phyloP scores from a whole-genome alignment of 106 monocot species.

The Dactylorhiza incarnata region DNA sequence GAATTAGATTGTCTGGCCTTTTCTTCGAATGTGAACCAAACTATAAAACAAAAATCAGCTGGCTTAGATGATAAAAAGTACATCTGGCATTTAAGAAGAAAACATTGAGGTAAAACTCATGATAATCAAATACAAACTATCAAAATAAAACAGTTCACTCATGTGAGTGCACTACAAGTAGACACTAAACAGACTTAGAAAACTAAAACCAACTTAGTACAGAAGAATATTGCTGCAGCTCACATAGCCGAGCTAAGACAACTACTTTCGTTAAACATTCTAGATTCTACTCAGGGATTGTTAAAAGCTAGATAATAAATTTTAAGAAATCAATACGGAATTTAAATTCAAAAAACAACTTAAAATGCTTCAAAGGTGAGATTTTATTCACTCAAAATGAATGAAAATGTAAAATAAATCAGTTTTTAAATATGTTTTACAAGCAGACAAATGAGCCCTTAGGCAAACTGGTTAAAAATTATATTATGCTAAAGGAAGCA shows the following conservation, averaged over 20 bases:
- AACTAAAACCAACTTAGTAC: background rate
- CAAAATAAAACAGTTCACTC: background rate
- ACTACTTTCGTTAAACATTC: background rate
- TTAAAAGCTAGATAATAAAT: no score
- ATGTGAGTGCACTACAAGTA: background rate
- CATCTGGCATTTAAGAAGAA: no score
- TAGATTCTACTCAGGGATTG: background rate
- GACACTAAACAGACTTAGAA: background rate
- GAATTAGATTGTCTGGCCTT: constrained; percentile 78
- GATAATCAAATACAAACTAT: background rate
- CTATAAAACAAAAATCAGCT: constrained; percentile 27
- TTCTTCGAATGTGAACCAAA: constrained; percentile 96
- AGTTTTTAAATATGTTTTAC: no score
- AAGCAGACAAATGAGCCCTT: no score
- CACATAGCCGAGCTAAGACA: background rate
- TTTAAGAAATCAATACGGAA: no score
- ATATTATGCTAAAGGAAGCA: background rate
- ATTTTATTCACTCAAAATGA: no score
- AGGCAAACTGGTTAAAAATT: background rate
- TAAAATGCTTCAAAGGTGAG: no score
- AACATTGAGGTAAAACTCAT: no score
- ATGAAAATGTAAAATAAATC: no score
- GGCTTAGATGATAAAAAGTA: background rate
- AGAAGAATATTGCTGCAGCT: background rate
- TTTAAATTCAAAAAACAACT: no score